These are phyloP conservation scores for Tricharina praecox DNA, from an alignment of 495 filamentous ascomycete genomes.

Conservation along the genomic window DNA sequence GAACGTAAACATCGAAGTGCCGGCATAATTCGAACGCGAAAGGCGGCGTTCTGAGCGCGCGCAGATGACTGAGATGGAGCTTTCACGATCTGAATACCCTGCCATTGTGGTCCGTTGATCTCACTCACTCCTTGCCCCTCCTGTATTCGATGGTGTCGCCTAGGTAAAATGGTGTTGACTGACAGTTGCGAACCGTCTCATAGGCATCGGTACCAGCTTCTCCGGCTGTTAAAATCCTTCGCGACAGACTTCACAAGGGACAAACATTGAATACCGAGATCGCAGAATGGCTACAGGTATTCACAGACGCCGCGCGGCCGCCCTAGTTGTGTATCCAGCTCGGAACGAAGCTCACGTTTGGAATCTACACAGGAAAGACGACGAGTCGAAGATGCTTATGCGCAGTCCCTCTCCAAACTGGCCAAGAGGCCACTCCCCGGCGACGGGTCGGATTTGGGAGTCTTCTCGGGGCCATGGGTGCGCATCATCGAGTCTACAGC, in stretches of 20 bases:
- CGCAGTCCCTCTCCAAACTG: constrained; percentile 65
- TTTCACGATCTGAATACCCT: constrained; percentile 86
- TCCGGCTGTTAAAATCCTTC: constrained; percentile 68
- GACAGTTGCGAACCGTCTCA: neutral
- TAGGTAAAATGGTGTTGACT: neutral
- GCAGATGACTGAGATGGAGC: constrained; percentile 39
- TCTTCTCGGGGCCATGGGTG: constrained; percentile 85
- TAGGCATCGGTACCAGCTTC: constrained; percentile 69
- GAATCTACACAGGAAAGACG: constrained; percentile 59
- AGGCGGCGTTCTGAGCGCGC: no score
- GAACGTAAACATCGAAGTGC: no score
- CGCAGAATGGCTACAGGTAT: constrained; percentile 93
- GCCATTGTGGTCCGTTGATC: constrained; percentile 76
- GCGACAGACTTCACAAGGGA: constrained; percentile 77
- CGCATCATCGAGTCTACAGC: constrained; percentile 71
- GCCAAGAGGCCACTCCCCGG: constrained; percentile 50
- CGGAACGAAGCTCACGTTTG: constrained; percentile 2
- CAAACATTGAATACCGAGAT: constrained; percentile 76
- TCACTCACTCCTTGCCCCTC: constrained; percentile 3
- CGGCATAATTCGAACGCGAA: no score
- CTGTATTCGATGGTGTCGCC: no score
- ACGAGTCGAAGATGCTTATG: constrained; percentile 81
- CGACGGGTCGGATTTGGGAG: constrained; percentile 61
- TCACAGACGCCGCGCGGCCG: neutral
- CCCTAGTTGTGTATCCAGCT: neutral